Evolutionary conservation across 1,284 basidiomycete genomes (phyloP), one percentile per base, ranked within the genome.

Genomic region (Athelia psychrophila): DNA sequence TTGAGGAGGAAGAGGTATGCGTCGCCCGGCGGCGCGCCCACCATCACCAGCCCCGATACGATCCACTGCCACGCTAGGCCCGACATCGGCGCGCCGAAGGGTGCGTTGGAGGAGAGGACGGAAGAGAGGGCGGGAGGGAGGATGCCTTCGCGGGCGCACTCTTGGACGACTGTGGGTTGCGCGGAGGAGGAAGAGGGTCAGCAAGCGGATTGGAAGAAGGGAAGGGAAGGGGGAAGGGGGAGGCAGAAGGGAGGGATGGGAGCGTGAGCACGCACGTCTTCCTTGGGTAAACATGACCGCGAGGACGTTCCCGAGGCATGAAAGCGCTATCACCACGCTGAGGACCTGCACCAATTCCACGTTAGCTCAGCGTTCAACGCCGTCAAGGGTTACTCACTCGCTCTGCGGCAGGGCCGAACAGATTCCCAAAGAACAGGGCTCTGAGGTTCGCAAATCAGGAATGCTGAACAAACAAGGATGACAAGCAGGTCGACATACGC

Each of bases 1-100:
- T 78, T 86, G 48, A 88, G 73, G 60, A 84, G 74, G 64, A 88
- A 84, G 19, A 82, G 70, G 58, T 86, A 89, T 0, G 83, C 83
- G 58, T 88, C 86, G 1, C 86, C 84, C 0, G 83, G 75, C 1
- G 85, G 86, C 0, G 81, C 72, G 1, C 71, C 67, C 6, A 78
- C 58, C 45, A 83, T 67, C 44, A 83, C 68, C 2, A 72, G 58
- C 13, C 74, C 72, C 0, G 80, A 84, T n/a, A 82, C 58, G 13
- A 79, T 19, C 60, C 79, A 86, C 57, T 86, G 82, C 0, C 73
- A 70, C 42, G 79, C 76, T 9, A 88, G 66, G 0, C 82, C 86
- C 0, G 77, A 70, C 2, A 86, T 63, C 0, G 86, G 86, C 0
- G 84, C 75, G 50, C 74, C 68, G 63, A 83, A 86, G 0, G 84